These are phyloP conservation scores for Phlebopus sp. DNA, from an alignment of 1,284 basidiomycete genomes.

Conservation along the genomic window DNA sequence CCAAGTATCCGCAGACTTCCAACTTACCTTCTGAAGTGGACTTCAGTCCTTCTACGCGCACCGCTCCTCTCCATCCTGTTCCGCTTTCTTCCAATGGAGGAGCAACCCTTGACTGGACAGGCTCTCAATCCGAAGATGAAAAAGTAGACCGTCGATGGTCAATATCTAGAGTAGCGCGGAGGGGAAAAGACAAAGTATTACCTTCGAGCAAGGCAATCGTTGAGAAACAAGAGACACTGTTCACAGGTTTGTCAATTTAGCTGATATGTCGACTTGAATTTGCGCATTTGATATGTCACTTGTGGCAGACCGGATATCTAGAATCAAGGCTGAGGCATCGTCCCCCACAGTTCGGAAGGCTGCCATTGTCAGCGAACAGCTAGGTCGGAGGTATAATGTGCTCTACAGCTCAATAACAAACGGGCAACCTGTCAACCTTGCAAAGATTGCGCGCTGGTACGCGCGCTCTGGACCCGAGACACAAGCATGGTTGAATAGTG, in stretches of 20 bases:
- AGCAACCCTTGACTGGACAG: constrained; percentile 66
- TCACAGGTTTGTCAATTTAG: constrained; percentile 40
- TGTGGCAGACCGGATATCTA: constrained; percentile 53
- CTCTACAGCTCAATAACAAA: constrained; percentile 40
- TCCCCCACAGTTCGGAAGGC: constrained; percentile 60
- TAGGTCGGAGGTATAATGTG: constrained; percentile 60
- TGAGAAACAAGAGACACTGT: constrained; percentile 48
- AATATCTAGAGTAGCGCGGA: constrained; percentile 55
- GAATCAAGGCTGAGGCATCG: constrained; percentile 49
- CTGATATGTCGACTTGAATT: not conserved
- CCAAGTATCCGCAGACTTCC: constrained; percentile 26
- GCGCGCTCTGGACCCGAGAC: constrained; percentile 42
- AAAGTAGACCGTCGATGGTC: constrained; percentile 58
- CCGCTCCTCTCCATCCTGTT: constrained; percentile 47
- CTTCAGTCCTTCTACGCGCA: constrained; percentile 64
- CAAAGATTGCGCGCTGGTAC: constrained; percentile 58
- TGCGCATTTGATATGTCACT: constrained; percentile 2
- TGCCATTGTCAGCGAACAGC: constrained; percentile 62
- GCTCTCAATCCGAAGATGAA: constrained; percentile 49
- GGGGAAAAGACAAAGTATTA: constrained; percentile 50
- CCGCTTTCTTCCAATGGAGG: constrained; percentile 67
- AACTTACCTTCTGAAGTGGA: constrained; percentile 53
- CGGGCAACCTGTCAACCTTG: constrained; percentile 41
- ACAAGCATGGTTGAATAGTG: constrained; percentile 50
- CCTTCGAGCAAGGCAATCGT: constrained; percentile 42